Evolutionary conservation across 148 eudicot species (phyloP), one percentile per base, ranked within the genome.

Genomic region (Vaccinium myrtillus): DNA sequence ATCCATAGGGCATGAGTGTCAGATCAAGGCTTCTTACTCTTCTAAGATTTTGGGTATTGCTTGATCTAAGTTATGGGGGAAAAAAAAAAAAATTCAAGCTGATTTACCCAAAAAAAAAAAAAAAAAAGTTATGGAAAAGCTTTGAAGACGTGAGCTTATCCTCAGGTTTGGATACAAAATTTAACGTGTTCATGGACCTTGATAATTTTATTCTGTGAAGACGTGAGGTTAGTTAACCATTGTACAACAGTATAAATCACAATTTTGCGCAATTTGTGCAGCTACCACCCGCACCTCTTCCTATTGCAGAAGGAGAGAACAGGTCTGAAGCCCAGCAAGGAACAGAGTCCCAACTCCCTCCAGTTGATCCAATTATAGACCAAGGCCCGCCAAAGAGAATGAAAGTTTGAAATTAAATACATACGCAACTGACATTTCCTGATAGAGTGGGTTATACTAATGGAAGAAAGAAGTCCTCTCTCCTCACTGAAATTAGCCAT

Each of bases 301-400:
- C 88, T 51, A 81, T 93, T 32, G 83, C 92, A 48, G 98, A 93
- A 82, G 89, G 88, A 48, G 97, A 94, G 77, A 91, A 87, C 30
- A 87, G 84, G 82, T 67, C 93, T 14, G 96, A 96, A 88, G 82
- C 90, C 55, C 95, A 91, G 84, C 93, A 88, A 87, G 88, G 88
- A 21, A 51, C 88, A 15, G 95, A 93, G 78, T 81, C 89, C 50
- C 93, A 90, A 82, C 84, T 58, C 77, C 94, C 92, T 84, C 16
- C 91, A 6, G 93, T 94, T 70, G 98, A 96, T 90, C 98, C 98
- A 75, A 96, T 96, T 83, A 92, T 96, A 30, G 98, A 96, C 82
- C 98, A 96, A 87, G 98, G 98, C 69, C 96, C 98, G 8, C 85
- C 98, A n/a, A 96, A 96, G 85, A 91, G 98, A 80, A 91, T 92